phyloP scores from a whole-genome alignment of 352 stramenopile species.

The Globisporangium radiosum region DNA sequence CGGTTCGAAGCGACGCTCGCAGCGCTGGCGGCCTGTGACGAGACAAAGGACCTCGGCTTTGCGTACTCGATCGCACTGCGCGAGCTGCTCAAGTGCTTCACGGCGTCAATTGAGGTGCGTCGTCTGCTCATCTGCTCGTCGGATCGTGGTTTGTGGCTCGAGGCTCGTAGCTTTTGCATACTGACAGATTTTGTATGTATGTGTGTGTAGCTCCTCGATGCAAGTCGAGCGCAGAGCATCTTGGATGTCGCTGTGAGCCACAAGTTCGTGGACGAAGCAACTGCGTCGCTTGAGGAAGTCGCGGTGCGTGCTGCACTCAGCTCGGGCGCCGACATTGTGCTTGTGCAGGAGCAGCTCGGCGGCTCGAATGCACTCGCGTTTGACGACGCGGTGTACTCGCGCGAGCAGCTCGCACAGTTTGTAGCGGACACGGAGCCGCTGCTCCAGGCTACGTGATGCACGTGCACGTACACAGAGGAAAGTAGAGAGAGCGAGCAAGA shows the following conservation, averaged over 20 bases:
- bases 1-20: slow-evolving; percentile 56
- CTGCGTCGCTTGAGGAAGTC: slow-evolving; percentile 38
- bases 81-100: slow-evolving; percentile 79
- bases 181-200: slow-evolving; percentile 4
- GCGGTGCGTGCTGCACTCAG: slow-evolving; percentile 45
- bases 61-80: slow-evolving; percentile 74
- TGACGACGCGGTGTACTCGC: slow-evolving; percentile 21
- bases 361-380: slow-evolving; percentile 27
- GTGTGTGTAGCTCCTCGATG: slow-evolving; percentile 38
- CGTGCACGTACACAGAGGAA: not conserved
- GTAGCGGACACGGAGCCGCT: slow-evolving; percentile 20
- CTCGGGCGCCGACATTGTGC: slow-evolving; percentile 46
- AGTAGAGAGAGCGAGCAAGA: not conserved
- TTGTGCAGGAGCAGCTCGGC: slow-evolving; percentile 58
- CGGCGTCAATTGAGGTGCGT: slow-evolving; percentile 64
- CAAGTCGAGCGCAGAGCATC: slow-evolving; percentile 35
- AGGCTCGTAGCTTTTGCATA: not conserved
- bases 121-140: too few relatives aligned
- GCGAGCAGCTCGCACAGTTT: slow-evolving; percentile 34
- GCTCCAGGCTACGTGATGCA: slow-evolving; percentile 25
- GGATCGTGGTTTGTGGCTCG: not conserved
- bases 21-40: slow-evolving; percentile 44
- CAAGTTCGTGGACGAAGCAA: slow-evolving; percentile 19
- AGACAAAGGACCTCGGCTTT: slow-evolving; percentile 71
- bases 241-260: slow-evolving; percentile 25